phyloP scores from a whole-genome alignment of 2,329 filamentous ascomycete species.

The Fragosphaeria purpurea region DNA sequence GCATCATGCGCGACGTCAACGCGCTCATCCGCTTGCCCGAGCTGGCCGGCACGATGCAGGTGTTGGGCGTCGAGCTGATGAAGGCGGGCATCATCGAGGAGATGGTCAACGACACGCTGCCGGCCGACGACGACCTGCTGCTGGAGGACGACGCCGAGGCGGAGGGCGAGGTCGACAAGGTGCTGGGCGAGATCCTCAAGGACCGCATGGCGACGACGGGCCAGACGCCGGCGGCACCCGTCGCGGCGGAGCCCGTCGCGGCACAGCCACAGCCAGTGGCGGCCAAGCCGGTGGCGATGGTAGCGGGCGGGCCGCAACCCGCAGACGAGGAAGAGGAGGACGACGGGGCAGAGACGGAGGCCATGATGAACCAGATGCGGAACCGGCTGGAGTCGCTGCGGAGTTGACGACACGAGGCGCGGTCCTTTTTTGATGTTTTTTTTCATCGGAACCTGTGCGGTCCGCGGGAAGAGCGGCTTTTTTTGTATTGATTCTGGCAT shows the following conservation, averaged over 20 bases:
- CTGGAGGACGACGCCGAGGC: slow-evolving; percentile 69
- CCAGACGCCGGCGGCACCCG: slow-evolving; percentile 45
- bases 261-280: slow-evolving; percentile 21
- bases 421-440: not conserved
- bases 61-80: slow-evolving; percentile 77
- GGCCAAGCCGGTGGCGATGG: slow-evolving; percentile 39
- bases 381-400: slow-evolving; percentile 82
- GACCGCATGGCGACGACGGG: slow-evolving; percentile 61
- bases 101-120: slow-evolving; percentile 81
- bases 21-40: slow-evolving; percentile 73
- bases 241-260: slow-evolving; percentile 20
- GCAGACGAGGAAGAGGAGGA: slow-evolving; percentile 49
- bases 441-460: not conserved
- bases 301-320: slow-evolving; percentile 33
- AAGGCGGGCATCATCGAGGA: slow-evolving; percentile 97
- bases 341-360: slow-evolving; percentile 78
- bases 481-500: too few species aligned
- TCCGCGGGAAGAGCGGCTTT: too few species aligned
- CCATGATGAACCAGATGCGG: slow-evolving; percentile 88
- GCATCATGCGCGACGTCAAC: slow-evolving; percentile 97
- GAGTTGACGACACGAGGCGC: slow-evolving; percentile 42
- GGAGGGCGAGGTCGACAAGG: slow-evolving; percentile 79
- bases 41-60: slow-evolving; percentile 79
- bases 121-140: slow-evolving; percentile 55
- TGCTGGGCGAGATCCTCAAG: slow-evolving; percentile 82